phyloP scores from a whole-genome alignment of 306 rosid species.

The Vachellia collinsii region DNA sequence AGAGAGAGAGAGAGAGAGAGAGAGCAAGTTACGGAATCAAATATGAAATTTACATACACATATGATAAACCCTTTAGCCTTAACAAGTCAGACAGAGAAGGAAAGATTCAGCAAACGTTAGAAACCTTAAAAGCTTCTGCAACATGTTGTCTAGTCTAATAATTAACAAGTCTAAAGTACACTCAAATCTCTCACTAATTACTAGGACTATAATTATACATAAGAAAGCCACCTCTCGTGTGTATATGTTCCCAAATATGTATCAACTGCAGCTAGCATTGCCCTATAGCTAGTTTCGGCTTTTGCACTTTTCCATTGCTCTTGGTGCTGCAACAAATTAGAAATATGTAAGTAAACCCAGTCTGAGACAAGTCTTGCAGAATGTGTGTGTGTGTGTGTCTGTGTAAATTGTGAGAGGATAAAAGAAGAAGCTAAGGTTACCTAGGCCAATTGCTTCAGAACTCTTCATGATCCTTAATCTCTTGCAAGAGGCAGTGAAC shows the following conservation, averaged over 20 bases:
- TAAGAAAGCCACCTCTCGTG: constrained; percentile 7
- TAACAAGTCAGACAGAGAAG: no score
- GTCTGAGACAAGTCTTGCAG: neutral
- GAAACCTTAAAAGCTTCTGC: constrained; percentile 41
- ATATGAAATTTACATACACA: constrained; percentile 54
- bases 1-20: no score
- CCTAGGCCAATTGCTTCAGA: constrained; percentile 96
- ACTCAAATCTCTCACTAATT: constrained; percentile 30
- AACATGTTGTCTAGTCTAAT: constrained; percentile 43
- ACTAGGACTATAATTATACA: constrained; percentile 45
- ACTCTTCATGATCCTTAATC: constrained; percentile 95
- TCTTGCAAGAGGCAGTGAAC: constrained; percentile 82
- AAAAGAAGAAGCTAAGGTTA: constrained; percentile 26
- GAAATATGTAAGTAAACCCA: neutral
- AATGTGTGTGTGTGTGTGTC: neutral
- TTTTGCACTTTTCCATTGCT: constrained; percentile 83
- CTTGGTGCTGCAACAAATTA: constrained; percentile 75
- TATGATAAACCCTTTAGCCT: constrained; percentile 22
- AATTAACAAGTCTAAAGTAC: constrained; percentile 38
- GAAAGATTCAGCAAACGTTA: constrained; percentile 33
- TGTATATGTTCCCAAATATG: constrained; percentile 33
- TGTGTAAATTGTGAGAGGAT: neutral
- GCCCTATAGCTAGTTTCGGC: constrained; percentile 45
- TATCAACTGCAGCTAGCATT: neutral
- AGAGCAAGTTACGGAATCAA: constrained; percentile 25